phyloP scores from a whole-genome alignment of 352 stramenopile genomes.

The Phytophthora capsici region DNA sequence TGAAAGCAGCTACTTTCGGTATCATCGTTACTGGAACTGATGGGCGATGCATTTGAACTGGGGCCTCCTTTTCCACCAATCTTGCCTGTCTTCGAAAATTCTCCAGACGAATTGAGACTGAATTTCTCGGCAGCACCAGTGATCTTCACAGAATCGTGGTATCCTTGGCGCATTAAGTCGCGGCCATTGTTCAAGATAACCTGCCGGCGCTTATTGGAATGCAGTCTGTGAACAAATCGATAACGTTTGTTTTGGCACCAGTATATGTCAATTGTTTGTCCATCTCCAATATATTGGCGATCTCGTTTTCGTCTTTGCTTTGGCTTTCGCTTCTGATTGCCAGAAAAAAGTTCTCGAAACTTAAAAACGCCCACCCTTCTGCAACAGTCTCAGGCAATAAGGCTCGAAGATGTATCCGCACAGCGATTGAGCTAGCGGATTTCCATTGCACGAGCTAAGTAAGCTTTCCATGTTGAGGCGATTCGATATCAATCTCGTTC shows the following conservation, averaged over 20 bases:
- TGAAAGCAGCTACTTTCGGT: conserved; percentile 66
- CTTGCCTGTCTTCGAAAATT: conserved; percentile 47
- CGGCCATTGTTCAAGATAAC: conserved; percentile 59
- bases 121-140: conserved; percentile 57
- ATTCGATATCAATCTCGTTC: background rate
- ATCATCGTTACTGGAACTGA: conserved; percentile 27
- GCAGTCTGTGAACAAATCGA: conserved; percentile 44
- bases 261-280: too few species aligned
- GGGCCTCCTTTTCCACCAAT: conserved; percentile 9
- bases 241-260: background rate
- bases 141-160: conserved; percentile 72
- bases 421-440: too few species aligned
- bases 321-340: conserved; percentile 23
- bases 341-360: conserved; percentile 30
- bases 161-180: conserved; percentile 60
- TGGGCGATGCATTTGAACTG: conserved; percentile 6
- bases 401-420: conserved; percentile 49
- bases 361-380: conserved; percentile 33
- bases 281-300: too few species aligned
- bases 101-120: conserved; percentile 50
- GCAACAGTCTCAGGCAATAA: conserved; percentile 41
- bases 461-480: background rate
- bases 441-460: too few species aligned
- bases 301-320: too few species aligned
- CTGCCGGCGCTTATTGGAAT: conserved; percentile 75